These are phyloP conservation scores for Jaminaea rosea DNA, from an alignment of 1,284 basidiomycete genomes.

Conservation along the genomic window DNA sequence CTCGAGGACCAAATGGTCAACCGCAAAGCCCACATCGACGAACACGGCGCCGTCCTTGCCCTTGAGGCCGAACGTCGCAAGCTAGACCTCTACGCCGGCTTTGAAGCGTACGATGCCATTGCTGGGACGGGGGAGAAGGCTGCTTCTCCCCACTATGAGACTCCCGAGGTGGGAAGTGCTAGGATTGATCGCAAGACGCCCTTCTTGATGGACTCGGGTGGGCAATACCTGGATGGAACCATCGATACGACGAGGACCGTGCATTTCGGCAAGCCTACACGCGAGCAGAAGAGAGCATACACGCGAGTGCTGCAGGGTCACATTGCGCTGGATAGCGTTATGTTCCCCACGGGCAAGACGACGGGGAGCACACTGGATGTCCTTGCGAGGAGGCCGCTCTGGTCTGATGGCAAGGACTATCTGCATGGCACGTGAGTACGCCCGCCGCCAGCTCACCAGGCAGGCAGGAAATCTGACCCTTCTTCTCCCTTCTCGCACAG, in stretches of 20 bases:
- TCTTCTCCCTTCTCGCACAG: constrained; percentile 4
- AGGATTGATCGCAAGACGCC: constrained; percentile 31
- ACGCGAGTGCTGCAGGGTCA: constrained; percentile 42
- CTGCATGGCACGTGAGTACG: constrained; percentile 28
- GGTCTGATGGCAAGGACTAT: constrained; percentile 36
- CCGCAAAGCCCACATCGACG: constrained; percentile 18
- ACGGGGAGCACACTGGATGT: constrained; percentile 35
- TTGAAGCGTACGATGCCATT: constrained; percentile 41
- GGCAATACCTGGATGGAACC: constrained; percentile 41
- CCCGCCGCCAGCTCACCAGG: no score
- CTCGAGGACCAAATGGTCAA: constrained; percentile 33
- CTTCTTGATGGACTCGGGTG: constrained; percentile 40
- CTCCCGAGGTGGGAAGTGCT: constrained; percentile 21
- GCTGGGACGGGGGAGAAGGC: constrained; percentile 37
- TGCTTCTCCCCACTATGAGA: constrained; percentile 44
- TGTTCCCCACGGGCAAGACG: constrained; percentile 37
- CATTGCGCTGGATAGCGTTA: constrained; percentile 18
- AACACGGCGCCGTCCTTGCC: constrained; percentile 30
- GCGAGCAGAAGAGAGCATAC: constrained; percentile 38
- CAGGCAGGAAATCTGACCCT: no score
- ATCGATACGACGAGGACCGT: constrained; percentile 42
- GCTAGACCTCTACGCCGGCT: constrained; percentile 28
- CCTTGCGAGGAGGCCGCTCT: constrained; percentile 32
- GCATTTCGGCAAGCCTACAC: constrained; percentile 38
- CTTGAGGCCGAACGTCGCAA: constrained; percentile 19